A percentile compares a stretch with the other conserved stretches of the same genome.
Evolutionary conservation across 306 rosid species (phyloP).

Genomic region (Gastrolobium villosum): DNA sequence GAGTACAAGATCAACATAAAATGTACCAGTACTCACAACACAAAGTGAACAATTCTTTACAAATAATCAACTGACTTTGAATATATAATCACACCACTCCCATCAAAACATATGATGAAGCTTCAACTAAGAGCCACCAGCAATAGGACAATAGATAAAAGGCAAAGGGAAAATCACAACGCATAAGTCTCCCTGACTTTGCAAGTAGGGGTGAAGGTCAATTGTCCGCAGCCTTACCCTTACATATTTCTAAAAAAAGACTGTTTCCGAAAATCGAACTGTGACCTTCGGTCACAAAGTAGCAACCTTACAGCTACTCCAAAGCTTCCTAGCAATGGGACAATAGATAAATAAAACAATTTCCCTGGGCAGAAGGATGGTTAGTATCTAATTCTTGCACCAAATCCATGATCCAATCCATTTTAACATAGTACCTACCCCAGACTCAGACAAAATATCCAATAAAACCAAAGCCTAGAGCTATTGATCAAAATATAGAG

Average conservation of each 20-base stretch:
- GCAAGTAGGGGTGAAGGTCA: too few species aligned
- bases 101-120: neutral
- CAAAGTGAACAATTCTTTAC: neutral
- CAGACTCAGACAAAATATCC: neutral
- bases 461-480: neutral
- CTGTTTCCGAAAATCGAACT: too few species aligned
- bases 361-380: neutral
- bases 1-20: constrained; percentile 6
- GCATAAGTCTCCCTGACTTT: too few species aligned
- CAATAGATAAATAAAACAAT: neutral
- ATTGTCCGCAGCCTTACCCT: too few species aligned
- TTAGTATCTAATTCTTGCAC: neutral
- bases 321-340: neutral
- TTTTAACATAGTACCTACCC: neutral
- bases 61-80: neutral
- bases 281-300: too few species aligned
- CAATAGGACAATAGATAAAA: neutral
- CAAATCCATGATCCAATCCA: neutral
- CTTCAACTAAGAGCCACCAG: neutral
- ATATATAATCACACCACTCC: neutral
- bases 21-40: neutral
- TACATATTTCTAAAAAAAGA: too few species aligned
- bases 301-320: too few species aligned
- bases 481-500: too few species aligned
- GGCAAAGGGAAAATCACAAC: too few species aligned